Conservation (phyloP, 2,329 filamentous ascomycete species). For the Colletotrichum truncatum region DNA sequence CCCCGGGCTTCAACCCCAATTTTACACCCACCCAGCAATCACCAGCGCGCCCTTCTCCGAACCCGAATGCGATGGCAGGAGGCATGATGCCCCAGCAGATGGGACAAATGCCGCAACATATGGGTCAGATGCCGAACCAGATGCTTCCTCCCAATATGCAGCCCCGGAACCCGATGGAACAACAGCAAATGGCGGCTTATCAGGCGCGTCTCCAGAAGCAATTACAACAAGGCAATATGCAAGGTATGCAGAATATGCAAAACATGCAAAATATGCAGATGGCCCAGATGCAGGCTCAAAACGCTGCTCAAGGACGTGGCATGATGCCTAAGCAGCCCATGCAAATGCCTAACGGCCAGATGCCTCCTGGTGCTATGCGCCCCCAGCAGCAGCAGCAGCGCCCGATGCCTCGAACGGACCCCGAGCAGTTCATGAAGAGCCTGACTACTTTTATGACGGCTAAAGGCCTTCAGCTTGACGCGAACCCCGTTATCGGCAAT, state of each 20-base stretch:
- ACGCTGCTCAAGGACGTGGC: slow-evolving; percentile 50
- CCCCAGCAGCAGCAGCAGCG: slow-evolving; percentile 56
- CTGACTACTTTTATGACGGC: slow-evolving; percentile 81
- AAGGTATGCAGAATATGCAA: slow-evolving; percentile 42
- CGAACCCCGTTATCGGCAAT: slow-evolving; percentile 77
- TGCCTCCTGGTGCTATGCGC: slow-evolving; percentile 57
- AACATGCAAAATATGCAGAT: slow-evolving; percentile 60
- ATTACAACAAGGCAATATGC: slow-evolving; percentile 67
- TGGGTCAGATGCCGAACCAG: slow-evolving; percentile 42
- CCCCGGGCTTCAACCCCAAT: slow-evolving; percentile 66
- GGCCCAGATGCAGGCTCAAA: slow-evolving; percentile 60
- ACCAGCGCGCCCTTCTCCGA: slow-evolving; percentile 64
- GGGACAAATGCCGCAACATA: slow-evolving; percentile 54
- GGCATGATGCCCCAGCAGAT: slow-evolving; percentile 63
- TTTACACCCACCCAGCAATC: slow-evolving; percentile 67
- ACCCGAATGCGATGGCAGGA: slow-evolving; percentile 59
- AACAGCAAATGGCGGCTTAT: slow-evolving; percentile 79
- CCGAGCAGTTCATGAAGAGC: slow-evolving; percentile 79
- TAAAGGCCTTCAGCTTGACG: slow-evolving; percentile 77
- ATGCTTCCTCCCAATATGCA: slow-evolving; percentile 47
- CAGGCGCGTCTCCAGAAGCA: slow-evolving; percentile 87
- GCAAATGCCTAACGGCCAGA: slow-evolving; percentile 65
- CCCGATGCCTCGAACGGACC: slow-evolving; percentile 55
- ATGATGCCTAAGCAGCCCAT: slow-evolving; percentile 64
- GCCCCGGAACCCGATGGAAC: slow-evolving; percentile 68